A percentile compares a stretch with the other conserved stretches of the same genome.
Conservation (phyloP, 1,139 yeast genomes). For the Saccharomyces pastorianus region DNA sequence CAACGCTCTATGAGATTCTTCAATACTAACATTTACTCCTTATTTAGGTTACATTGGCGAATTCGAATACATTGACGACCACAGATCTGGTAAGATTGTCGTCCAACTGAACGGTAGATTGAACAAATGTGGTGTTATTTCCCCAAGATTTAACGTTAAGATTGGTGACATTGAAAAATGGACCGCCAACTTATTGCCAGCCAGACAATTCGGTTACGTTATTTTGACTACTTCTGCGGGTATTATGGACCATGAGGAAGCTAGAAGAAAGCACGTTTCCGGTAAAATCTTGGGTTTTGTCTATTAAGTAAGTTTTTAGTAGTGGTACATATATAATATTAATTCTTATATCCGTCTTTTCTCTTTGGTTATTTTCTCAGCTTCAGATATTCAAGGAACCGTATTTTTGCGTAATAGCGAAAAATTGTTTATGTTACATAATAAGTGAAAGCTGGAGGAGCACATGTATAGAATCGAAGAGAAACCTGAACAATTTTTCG, state of each 20-base stretch:
- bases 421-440: background rate
- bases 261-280: constrained; percentile 99
- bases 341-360: background rate
- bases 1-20: background rate
- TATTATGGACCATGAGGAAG: constrained; percentile 99
- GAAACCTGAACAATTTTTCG: background rate
- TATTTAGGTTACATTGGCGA: constrained; percentile 86
- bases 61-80: constrained; percentile 97
- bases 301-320: constrained; percentile 42
- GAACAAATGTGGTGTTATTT: constrained; percentile 97
- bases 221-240: constrained; percentile 98
- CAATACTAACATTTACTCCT: constrained; percentile 29
- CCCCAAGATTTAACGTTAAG: constrained; percentile 96
- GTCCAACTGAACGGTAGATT: constrained; percentile 96
- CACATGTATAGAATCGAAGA: background rate
- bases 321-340: background rate
- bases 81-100: constrained; percentile 97
- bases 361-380: background rate
- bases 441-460: background rate
- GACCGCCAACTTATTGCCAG: constrained; percentile 96
- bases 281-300: constrained; percentile 97
- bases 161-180: constrained; percentile 91
- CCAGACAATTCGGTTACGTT: constrained; percentile 97
- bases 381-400: background rate
- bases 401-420: background rate